Base-by-base conservation (phyloP, 768 basidiomycete species). In the Suillus paluster region DNA sequence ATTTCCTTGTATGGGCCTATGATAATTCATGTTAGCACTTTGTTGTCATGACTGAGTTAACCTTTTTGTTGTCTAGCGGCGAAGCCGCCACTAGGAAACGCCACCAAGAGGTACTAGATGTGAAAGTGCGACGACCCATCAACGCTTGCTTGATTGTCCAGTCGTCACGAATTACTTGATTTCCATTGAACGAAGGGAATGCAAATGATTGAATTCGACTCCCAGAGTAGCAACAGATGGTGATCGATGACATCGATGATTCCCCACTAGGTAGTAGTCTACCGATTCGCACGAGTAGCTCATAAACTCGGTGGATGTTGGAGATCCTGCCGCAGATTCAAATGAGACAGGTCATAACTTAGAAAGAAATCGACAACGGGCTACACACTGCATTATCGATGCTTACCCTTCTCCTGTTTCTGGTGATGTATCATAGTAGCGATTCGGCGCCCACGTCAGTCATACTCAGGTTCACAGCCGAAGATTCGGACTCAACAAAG, bases 401-500 rank as follows among this genome's bases (percentile, higher is more conserved):
- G 15, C 23, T n/a, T n/a, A n/a, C n/a, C 42, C n/a, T n/a, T 9
- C n/a, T 19, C 42, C n/a, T 44, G 39, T 41, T 38, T 55, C 23
- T 38, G 23, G 53, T 39, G 53, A 55, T 5, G 36, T 39, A 39
- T 27, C 54, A 23, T 19, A 19, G 53, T 55, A 21, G 54, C 54
- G 54, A 25, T 39, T 54, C 38, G 39, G 19, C 25, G 23, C 23
- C 15, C 21, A 25, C 34, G 15, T 54, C 53, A 38, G 54, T 55
- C 10, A 55, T 39, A 21, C 15, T 55, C 38, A 55, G 38, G 25
- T 23, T 50, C 54, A 55, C 54, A 55, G 54, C 25, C 38, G 38
- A 27, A 19, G 17, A 55, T 55, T 55, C 54, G 15, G 39, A 39
- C 54, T 55, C 54, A 55, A 55, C 54, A 55, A 55, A 27, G 23